Evolutionary conservation across 1,284 basidiomycete species (phyloP).

Genomic region (Leccinum proximum): DNA sequence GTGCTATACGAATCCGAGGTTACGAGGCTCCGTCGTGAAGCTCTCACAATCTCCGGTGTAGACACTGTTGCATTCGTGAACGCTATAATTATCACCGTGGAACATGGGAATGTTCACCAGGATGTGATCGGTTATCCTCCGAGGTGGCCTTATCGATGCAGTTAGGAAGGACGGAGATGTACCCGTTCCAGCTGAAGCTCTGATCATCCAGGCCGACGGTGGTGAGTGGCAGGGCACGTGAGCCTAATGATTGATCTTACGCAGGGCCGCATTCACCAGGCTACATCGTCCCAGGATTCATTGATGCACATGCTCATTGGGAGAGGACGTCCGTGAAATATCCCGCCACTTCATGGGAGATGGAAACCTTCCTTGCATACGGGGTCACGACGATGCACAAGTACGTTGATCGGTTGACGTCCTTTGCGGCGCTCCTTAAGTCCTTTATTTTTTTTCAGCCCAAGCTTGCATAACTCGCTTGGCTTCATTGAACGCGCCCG

Average conservation of each 20-base stretch:
- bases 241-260: too few species aligned
- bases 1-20: constrained; percentile 61
- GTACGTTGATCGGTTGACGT: constrained; percentile 34
- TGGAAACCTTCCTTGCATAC: constrained; percentile 71
- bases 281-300: constrained; percentile 65
- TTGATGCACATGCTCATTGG: constrained; percentile 78
- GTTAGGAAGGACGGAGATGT: constrained; percentile 41
- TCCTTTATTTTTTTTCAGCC: constrained; percentile 36
- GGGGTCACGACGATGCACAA: constrained; percentile 79
- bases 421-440: not conserved
- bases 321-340: constrained; percentile 45
- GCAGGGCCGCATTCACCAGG: constrained; percentile 35
- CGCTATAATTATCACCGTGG: constrained; percentile 67
- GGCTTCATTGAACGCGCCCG: constrained; percentile 63
- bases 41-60: constrained; percentile 32
- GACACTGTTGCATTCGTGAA: constrained; percentile 58
- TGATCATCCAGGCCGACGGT: constrained; percentile 54
- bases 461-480: constrained; percentile 57
- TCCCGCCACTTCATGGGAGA: constrained; percentile 69
- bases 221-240: constrained; percentile 37
- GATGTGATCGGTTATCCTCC: constrained; percentile 52
- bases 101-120: constrained; percentile 27
- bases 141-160: constrained; percentile 53
- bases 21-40: constrained; percentile 51
- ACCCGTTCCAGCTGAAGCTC: constrained; percentile 39